Evolutionary conservation across 352 stramenopile species (phyloP).

Genomic region (Plasmopara viticola): DNA sequence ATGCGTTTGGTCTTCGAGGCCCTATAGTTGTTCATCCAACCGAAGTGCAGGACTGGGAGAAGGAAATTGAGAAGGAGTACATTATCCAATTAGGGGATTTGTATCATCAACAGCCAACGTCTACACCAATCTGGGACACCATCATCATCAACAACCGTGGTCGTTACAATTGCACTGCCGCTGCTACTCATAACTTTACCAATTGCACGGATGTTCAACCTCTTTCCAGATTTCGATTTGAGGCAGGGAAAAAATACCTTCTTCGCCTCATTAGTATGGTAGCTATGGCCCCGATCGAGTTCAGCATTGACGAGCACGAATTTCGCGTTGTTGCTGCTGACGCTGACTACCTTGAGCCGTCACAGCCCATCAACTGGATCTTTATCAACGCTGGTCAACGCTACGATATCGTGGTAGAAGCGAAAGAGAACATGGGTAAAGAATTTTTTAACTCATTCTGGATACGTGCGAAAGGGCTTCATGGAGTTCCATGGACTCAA

Average conservation of each 20-base stretch:
- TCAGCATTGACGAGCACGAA: not conserved
- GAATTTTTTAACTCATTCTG: no score
- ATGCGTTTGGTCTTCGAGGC: conserved; percentile 30
- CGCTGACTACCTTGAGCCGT: conserved; percentile 1
- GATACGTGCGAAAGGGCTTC: no score
- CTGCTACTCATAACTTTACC: conserved; percentile 8
- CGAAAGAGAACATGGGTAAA: conserved; percentile 6
- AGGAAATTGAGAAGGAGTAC: conserved; percentile 21
- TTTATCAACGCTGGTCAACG: conserved; percentile 27
- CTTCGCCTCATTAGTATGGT: no score
- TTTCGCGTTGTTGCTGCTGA: conserved; percentile 30
- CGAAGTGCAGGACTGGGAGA: conserved; percentile 10
- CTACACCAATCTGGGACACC: conserved; percentile 15
- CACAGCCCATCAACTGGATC: conserved; percentile 19
- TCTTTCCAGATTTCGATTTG: no score
- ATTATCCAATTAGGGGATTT: conserved; percentile 3
- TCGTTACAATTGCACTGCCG: conserved; percentile 26
- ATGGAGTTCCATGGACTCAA: conserved; percentile 5
- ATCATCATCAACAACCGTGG: conserved; percentile 29
- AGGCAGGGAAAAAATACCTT: no score
- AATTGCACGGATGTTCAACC: conserved; percentile 1
- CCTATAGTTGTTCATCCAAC: conserved; percentile 24
- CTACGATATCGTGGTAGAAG: conserved; percentile 24
- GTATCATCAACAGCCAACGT: no score
- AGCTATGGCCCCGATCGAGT: no score